Conservation (phyloP, 1,139 yeast genomes). For the Nakaseomyces uthaithaninus region DNA sequence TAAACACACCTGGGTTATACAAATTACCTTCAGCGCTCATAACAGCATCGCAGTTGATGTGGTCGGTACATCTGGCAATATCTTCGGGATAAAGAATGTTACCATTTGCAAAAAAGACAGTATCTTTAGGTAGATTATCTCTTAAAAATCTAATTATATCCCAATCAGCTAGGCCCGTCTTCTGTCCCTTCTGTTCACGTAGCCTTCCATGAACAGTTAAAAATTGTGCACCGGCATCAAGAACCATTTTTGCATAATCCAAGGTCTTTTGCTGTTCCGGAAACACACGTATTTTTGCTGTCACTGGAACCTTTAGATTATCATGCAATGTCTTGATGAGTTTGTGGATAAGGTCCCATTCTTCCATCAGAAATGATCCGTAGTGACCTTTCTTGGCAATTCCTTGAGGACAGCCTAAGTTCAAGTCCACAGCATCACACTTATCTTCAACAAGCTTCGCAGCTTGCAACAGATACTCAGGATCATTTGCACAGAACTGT, state of each 20-base stretch:
- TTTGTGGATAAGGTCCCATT: constrained; percentile 75
- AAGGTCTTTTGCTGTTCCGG: constrained; percentile 79
- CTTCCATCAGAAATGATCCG: constrained; percentile 95
- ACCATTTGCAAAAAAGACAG: constrained; percentile 91
- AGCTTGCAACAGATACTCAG: constrained; percentile 72
- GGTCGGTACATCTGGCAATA: constrained; percentile 54
- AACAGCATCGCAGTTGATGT: constrained; percentile 74
- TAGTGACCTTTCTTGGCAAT: constrained; percentile 92
- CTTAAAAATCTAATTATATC: constrained; percentile 61
- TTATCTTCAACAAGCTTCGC: constrained; percentile 70
- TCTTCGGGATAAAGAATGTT: constrained; percentile 82
- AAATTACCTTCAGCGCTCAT: constrained; percentile 97
- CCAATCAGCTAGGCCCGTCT: constrained; percentile 96
- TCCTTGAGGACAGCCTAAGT: constrained; percentile 96
- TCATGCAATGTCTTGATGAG: constrained; percentile 67
- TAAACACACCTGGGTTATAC: constrained; percentile 86
- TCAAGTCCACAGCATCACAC: constrained; percentile 94
- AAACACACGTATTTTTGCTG: constrained; percentile 89
- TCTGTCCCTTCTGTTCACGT: constrained; percentile 94
- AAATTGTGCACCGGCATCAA: constrained; percentile 92
- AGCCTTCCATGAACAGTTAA: constrained; percentile 93
- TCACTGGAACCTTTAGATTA: constrained; percentile 75
- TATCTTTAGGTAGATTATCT: constrained; percentile 71
- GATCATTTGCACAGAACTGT: constrained; percentile 95
- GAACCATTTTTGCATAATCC: constrained; percentile 83